These are phyloP conservation scores for Waitea zeae DNA, from an alignment of 1,284 basidiomycete genomes.

Conservation along the genomic window DNA sequence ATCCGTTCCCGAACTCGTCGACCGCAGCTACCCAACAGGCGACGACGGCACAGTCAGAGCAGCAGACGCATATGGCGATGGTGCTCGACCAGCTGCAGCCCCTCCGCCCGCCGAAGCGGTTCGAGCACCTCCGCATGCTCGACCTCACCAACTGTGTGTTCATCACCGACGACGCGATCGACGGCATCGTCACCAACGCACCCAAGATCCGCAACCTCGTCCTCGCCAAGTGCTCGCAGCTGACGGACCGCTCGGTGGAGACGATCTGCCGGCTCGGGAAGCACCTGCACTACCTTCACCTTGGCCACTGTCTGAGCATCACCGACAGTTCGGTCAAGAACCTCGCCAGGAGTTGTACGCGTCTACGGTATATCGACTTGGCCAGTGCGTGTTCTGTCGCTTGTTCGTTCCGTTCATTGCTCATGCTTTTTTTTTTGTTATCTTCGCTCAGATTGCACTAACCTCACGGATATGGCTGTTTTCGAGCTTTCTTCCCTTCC, in stretches of 20 bases:
- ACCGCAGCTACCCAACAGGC: too few species aligned
- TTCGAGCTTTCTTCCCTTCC: constrained; percentile 81
- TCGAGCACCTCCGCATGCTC: constrained; percentile 77
- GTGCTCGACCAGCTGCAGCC: constrained; percentile 33
- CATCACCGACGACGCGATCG: constrained; percentile 80
- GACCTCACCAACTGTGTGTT: constrained; percentile 77
- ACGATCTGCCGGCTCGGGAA: constrained; percentile 81
- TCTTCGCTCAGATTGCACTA: constrained; percentile 50
- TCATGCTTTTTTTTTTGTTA: constrained; percentile 5
- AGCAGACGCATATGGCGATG: too few species aligned
- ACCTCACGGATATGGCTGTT: constrained; percentile 87
- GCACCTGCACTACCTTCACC: constrained; percentile 87
- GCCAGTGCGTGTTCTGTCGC: constrained; percentile 51
- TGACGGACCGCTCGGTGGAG: constrained; percentile 80
- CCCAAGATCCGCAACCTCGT: constrained; percentile 88
- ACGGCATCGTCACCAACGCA: constrained; percentile 77
- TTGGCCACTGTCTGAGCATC: constrained; percentile 82
- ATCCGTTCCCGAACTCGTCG: constrained; percentile 28
- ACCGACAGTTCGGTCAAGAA: constrained; percentile 81
- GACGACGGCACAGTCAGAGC: constrained; percentile 11
- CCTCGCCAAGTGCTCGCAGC: constrained; percentile 74
- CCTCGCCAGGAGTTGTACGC: constrained; percentile 76
- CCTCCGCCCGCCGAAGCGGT: constrained; percentile 36
- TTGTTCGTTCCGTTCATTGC: constrained; percentile 4
- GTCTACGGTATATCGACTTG: constrained; percentile 93